Conservation (phyloP, 2,329 filamentous ascomycete genomes). For the Orbilia quercus region DNA sequence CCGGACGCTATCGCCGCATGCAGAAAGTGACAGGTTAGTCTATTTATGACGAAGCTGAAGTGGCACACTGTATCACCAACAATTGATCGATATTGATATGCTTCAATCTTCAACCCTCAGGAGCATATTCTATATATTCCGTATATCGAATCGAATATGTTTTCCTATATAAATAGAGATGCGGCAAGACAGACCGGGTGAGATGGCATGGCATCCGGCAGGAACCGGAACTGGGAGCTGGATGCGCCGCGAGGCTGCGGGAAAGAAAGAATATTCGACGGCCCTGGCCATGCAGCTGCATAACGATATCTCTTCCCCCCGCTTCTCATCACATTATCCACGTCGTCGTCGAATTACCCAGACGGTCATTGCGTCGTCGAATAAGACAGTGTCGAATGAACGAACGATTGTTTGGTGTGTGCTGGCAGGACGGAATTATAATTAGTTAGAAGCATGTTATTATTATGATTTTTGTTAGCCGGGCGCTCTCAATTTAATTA, state of each 20-base stretch:
- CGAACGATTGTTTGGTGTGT: conserved; percentile 16
- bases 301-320: background rate
- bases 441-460: too few species aligned
- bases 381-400: background rate
- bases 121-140: too few species aligned
- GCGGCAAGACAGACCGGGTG: conserved; percentile 26
- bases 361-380: background rate
- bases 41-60: too few species aligned
- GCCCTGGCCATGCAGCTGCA: background rate
- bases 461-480: conserved; percentile 11
- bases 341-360: too few species aligned
- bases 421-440: conserved; percentile 41
- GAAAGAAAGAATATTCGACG: background rate
- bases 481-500: conserved; percentile 45
- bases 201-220: conserved; percentile 40
- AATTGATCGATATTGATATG: too few species aligned
- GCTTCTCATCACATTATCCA: too few species aligned
- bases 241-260: conserved; percentile 20
- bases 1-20: too few species aligned
- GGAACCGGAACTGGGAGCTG: conserved; percentile 39
- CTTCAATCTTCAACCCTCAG: too few species aligned
- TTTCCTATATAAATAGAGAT: conserved; percentile 2
- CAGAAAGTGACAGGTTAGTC: too few species aligned
- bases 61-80: too few species aligned
- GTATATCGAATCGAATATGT: too few species aligned